Percentiles rank a stretch among this genome's conserved stretches.
Conservation (phyloP, 73 alveolate species). For the Tetrahymena thermophila region DNA sequence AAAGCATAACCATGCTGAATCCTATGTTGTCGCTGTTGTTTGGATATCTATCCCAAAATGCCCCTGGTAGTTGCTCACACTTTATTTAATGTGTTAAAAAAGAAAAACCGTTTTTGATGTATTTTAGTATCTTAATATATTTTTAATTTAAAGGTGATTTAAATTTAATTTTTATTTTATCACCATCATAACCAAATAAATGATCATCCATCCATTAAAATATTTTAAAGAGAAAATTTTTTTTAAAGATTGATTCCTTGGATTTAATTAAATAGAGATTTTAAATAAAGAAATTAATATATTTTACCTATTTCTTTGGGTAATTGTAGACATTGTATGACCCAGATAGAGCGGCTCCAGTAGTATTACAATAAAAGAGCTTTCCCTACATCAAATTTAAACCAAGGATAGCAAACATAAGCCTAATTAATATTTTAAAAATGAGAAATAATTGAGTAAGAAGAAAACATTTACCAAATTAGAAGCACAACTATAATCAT, state of each 20-base stretch:
- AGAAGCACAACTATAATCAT: conserved; percentile 65
- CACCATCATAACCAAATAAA: too few relatives aligned
- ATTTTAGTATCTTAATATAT: too few relatives aligned
- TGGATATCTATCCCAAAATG: conserved; percentile 57
- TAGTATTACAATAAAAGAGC: conserved; percentile 48
- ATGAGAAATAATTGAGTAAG: background rate
- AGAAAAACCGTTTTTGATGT: too few relatives aligned
- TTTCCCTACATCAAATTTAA: conserved; percentile 64
- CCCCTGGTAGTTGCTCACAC: background rate
- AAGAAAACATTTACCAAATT: conserved; percentile 40
- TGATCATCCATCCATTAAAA: too few relatives aligned
- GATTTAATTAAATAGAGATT: too few relatives aligned
- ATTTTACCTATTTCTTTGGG: background rate
- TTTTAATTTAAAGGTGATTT: too few relatives aligned
- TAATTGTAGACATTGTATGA: background rate
- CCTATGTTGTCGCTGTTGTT: conserved; percentile 78
- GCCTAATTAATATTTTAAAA: background rate
- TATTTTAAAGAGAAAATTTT: too few relatives aligned
- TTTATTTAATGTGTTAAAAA: background rate
- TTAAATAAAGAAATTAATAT: background rate
- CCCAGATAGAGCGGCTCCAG: background rate
- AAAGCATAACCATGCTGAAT: conserved; percentile 67
- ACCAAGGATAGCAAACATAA: conserved; percentile 71
- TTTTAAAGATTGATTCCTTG: too few relatives aligned
- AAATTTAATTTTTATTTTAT: too few relatives aligned